phyloP scores from a whole-genome alignment of 192 early-diverging fungal species.

The Coemansia sp. region DNA sequence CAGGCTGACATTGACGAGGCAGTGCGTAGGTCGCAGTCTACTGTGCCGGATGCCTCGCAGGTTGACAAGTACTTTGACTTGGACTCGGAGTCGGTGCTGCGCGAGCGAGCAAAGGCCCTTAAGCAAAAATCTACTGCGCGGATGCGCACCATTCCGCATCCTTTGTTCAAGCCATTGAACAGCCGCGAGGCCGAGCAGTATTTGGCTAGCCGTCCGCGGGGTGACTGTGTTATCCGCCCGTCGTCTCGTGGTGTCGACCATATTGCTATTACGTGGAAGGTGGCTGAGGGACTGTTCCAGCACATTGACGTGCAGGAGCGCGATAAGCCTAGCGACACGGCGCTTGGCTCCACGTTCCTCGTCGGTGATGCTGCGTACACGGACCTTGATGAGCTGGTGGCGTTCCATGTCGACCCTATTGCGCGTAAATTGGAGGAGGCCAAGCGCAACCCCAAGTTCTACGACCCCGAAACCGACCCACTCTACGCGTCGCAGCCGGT shows the following conservation, averaged over 20 bases:
- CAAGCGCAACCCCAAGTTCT: constrained; percentile 78
- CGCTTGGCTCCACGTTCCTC: constrained; percentile 68
- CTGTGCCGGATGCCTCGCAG: constrained; percentile 31
- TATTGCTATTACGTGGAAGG: constrained; percentile 93
- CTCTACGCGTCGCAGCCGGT: constrained; percentile 62
- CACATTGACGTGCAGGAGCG: constrained; percentile 70
- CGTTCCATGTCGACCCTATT: constrained; percentile 87
- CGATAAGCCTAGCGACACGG: constrained; percentile 70
- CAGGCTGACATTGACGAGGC: constrained; percentile 59
- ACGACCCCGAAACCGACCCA: constrained; percentile 59
- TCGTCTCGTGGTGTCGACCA: constrained; percentile 89
- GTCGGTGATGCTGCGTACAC: constrained; percentile 72
- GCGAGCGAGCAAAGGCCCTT: constrained; percentile 45
- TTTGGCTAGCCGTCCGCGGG: constrained; percentile 66
- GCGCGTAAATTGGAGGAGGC: constrained; percentile 69
- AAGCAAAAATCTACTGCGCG: constrained; percentile 37
- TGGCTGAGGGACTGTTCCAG: constrained; percentile 82
- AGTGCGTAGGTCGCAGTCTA: constrained; percentile 38
- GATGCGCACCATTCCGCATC: constrained; percentile 78
- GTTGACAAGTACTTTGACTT: constrained; percentile 69
- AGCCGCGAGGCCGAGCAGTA: constrained; percentile 75
- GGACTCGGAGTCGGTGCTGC: constrained; percentile 43
- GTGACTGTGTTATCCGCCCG: constrained; percentile 85
- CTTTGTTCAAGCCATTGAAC: constrained; percentile 77
- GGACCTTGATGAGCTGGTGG: constrained; percentile 93